Base-by-base conservation (phyloP, 371 early-diverging fungal genomes). In the Mucor lusitanicus region DNA sequence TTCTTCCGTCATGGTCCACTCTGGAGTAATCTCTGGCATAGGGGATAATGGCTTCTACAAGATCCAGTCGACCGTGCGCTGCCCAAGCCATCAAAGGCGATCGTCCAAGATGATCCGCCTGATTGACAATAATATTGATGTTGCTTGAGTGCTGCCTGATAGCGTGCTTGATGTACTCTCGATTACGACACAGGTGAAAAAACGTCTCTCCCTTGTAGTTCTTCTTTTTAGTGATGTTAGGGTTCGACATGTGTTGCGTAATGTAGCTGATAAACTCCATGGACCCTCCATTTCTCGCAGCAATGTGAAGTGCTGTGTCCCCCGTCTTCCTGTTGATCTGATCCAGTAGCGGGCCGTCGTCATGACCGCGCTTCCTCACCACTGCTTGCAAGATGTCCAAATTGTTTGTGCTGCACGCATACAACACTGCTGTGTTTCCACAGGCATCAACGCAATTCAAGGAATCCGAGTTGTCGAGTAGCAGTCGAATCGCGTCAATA, bases 51-150 rank as follows among this genome's bases (percentile, higher is more conserved):
- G 71, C n/a, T 11, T 75, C 66, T 1, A 87, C 73, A 15, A 78
- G 64, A 13, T 78, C 69, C 2, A 76, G 48, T 17, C 80, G 62
- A 4, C 84, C 83, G 32, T 79, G 67, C 3, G 72, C 35, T 7
- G 81, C 74, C 86, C 87, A 87, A 2, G 70, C 65, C 70, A 83
- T 60, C 8, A 81, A 40, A 1, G 87, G 84, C 1, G 79, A 80
- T 40, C 74, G 65, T 6, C 82, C 78, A 6, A 53, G 27, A 8
- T 48, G 35, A 42, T 78, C 75, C 15, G 67, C 48, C 25, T 75
- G 73, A 28, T 77, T 63, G 15, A 65, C 9, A 2, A 68, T 46
- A 30, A 73, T 73, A 23, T 77, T 61, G 15, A 65, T 8, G 32
- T 11, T 57, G 62, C 23, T 37, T 6, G 17, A 23, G 13, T 17